Conservation (phyloP, 2,329 filamentous ascomycete genomes). For the Aspergillus sp. region DNA sequence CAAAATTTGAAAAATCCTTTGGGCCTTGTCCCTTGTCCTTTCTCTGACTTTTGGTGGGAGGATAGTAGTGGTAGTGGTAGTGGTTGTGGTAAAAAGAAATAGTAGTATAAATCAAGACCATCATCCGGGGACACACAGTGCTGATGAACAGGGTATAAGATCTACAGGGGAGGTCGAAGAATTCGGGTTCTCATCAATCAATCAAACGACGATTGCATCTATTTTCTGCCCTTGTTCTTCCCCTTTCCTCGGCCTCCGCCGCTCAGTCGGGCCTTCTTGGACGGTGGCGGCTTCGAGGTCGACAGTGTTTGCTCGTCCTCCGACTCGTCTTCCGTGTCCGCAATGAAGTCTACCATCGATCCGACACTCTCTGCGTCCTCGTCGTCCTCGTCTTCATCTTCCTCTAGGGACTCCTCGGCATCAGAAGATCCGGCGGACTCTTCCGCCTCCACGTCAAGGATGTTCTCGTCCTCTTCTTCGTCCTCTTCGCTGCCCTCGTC, state of each 20-base stretch:
- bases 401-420: slow-evolving; percentile 56
- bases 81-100: no score
- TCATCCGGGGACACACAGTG: slow-evolving; percentile 4
- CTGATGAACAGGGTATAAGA: slow-evolving; percentile 11
- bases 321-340: slow-evolving; percentile 47
- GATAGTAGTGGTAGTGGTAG: background rate
- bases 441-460: slow-evolving; percentile 49
- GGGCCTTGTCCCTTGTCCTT: background rate
- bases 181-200: background rate
- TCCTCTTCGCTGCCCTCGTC: slow-evolving; percentile 61
- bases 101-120: background rate
- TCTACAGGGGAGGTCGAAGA: slow-evolving; percentile 12
- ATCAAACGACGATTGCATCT: slow-evolving; percentile 13
- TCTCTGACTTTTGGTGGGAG: slow-evolving; percentile 7
- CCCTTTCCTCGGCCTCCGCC: slow-evolving; percentile 26
- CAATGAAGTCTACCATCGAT: slow-evolving; percentile 49
- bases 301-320: slow-evolving; percentile 27
- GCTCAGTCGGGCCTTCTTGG: slow-evolving; percentile 40
- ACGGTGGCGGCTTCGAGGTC: slow-evolving; percentile 30
- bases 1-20: slow-evolving; percentile 1
- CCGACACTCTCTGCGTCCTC: slow-evolving; percentile 63
- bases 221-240: slow-evolving; percentile 41
- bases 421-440: slow-evolving; percentile 45
- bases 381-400: slow-evolving; percentile 61
- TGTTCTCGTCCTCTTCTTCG: slow-evolving; percentile 42